Percentiles rank a stretch among this genome's conserved stretches.
Conservation (phyloP, 23 red algal genomes). For the Gracilaria gracilis region DNA sequence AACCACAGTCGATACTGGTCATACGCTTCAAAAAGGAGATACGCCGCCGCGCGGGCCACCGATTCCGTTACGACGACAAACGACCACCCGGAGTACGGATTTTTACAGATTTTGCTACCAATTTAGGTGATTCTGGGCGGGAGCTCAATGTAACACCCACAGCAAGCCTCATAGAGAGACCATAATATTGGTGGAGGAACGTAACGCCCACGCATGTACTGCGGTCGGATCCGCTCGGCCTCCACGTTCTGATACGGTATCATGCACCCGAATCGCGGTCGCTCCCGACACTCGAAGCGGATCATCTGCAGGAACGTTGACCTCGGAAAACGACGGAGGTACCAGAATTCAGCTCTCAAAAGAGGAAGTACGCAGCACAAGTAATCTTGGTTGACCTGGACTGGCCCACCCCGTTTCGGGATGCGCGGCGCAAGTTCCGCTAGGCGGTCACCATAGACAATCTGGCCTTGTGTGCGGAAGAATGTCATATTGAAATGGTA, state of each 20-base stretch:
- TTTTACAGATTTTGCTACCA: too few species aligned
- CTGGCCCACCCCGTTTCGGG: neutral
- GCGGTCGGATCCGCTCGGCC: neutral
- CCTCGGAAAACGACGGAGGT: neutral
- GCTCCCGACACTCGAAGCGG: neutral
- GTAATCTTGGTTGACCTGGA: neutral
- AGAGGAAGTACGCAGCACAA: neutral
- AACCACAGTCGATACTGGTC: too few species aligned
- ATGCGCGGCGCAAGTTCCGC: neutral
- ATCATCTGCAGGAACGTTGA: neutral
- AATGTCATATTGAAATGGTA: neutral
- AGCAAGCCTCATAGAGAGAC: neutral
- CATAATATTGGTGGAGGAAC: too few species aligned
- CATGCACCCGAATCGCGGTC: neutral
- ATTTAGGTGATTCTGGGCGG: neutral
- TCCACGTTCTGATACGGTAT: slow-evolving; percentile 2
- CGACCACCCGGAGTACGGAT: too few species aligned
- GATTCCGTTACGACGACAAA: too few species aligned
- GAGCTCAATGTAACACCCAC: slow-evolving; percentile 6
- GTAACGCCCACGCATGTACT: neutral
- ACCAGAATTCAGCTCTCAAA: neutral
- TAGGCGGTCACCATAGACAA: neutral
- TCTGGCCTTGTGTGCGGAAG: neutral
- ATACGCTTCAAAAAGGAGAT: too few species aligned
- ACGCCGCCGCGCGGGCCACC: too few species aligned